Base-by-base conservation (phyloP, 495 filamentous ascomycete genomes). In the Sabuloglossum arenarium region DNA sequence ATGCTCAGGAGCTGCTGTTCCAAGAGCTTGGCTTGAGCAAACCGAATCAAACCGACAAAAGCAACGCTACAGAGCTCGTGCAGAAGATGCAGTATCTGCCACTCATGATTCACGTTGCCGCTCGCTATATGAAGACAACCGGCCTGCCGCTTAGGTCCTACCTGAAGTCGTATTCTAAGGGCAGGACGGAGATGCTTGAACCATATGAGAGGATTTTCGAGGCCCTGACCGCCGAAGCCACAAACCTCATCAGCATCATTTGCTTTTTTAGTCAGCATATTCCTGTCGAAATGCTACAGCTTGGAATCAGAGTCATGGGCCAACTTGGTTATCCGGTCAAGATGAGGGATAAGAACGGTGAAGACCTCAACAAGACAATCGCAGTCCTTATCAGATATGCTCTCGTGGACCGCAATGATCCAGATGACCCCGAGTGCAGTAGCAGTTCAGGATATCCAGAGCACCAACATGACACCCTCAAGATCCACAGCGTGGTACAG, bases 401-500 rank as follows among this genome's bases (percentile, higher is more conserved):
- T 1, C 70, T 88, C 12, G 72, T 88, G 55, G 82, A 86, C 58
- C 69, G 84, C 27, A 79, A 77, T 54, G 75, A 79, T 54, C 70
- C 65, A 14, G 34, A 37, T n/a, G 69, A 68, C 6, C 63, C 68
- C 49, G 68, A 71, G 49, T 64, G 65, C 64, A 69, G 27, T 71
- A 70, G 1, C 69, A n/a, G n/a, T n/a, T 68, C 0, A 67, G 78
- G 72, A 53, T 66, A 79, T 19, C 69, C 70, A 1, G 76, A 75
- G 24, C 71, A 23, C 21, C 45, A 24, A 27, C 45, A 47, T 23
- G 85, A 88, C 54, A 74, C 88, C 32, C 72, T 90, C 31, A 79
- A 82, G 31, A 73, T 90, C 43, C 85, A 88, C 63, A 81, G 77
- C 31, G 84, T 90, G 0, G 82, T 88, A 6, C 86, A 90, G 62